Evolutionary conservation across 345 rosid genomes (phyloP), one percentile per base, ranked within the genome.

Genomic region (Streptanthus diversifolius): DNA sequence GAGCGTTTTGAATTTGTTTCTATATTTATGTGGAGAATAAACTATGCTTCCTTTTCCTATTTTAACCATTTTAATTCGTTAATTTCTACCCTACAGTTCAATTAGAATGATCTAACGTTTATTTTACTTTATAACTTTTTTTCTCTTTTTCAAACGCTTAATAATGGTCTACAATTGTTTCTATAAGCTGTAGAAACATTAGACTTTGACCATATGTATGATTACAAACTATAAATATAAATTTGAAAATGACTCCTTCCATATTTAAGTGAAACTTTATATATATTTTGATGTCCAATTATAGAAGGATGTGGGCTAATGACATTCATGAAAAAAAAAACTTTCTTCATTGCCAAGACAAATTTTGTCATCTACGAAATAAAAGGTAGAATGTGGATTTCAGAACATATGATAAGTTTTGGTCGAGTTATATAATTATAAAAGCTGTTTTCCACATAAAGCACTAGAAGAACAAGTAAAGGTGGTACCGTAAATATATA

Each of bases 371-470:
- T 27, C 5, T 45, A 72, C 45, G 3, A 57, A 48, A 47, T 45
- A 35, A 57, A 57, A 29, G 33, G 8, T 14, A n/a, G 7, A 19
- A 48, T 27, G 54, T 22, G 27, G 37, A 75, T 59, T 40, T 68
- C 39, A 59, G 67, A 59, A 59, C 58, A 59, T 58, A 47, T 47
- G 77, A 62, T 35, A 68, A 30, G 74, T 53, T 52, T 24, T 13
- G 36, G 22, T 69, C 58, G 58, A 49, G 24, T 51, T 21, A 29
- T 52, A 62, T 68, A 49, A 60, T 51, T 51, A 24, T 33, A 68
- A 61, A 75, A 75, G 74, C 47, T 33, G 13, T 22, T 44, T 75
- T 52, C 36, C 63, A 54, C 70, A 33, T 61, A 52, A 68, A 61
- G 70, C 63, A 74, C 35, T 57, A 57, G 7, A 3, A 35, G 22